These are phyloP conservation scores for Botrytis porri DNA, from an alignment of 2,329 filamentous ascomycete species.

Conservation along the genomic window DNA sequence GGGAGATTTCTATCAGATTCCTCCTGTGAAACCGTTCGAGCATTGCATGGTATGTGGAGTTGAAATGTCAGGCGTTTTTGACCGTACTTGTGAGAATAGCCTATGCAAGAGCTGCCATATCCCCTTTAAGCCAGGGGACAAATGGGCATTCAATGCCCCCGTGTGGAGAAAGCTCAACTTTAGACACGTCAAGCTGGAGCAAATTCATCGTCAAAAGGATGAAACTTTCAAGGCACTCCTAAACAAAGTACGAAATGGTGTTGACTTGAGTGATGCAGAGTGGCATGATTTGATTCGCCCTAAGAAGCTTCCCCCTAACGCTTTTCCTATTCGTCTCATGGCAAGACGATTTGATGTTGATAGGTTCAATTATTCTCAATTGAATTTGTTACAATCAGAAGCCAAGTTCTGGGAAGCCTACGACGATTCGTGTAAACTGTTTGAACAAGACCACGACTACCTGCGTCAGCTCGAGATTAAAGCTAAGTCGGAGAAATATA, in stretches of 20 bases:
- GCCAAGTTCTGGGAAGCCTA: constrained; percentile 24
- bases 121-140: constrained; percentile 24
- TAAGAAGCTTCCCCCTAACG: constrained; percentile 22
- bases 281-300: constrained; percentile 28
- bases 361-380: constrained; percentile 22
- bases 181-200: constrained; percentile 29
- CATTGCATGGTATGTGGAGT: constrained; percentile 31
- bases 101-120: constrained; percentile 10
- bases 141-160: constrained; percentile 34
- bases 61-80: constrained; percentile 18
- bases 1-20: constrained; percentile 36
- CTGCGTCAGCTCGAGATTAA: constrained; percentile 12
- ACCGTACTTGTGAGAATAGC: constrained; percentile 18
- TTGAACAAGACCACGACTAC: background rate
- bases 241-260: constrained; percentile 33
- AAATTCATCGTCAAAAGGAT: constrained; percentile 36
- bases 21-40: constrained; percentile 34
- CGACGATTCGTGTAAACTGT: constrained; percentile 24
- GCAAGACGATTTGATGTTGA: constrained; percentile 26
- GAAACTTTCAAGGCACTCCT: constrained; percentile 30
- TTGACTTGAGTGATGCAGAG: constrained; percentile 23
- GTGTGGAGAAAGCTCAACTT: constrained; percentile 31
- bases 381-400: constrained; percentile 20
- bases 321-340: constrained; percentile 31
- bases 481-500: constrained; percentile 20